These are phyloP conservation scores for Apiotrichum mycotoxinovorans DNA, from an alignment of 1,284 basidiomycete species.

Conservation along the genomic window DNA sequence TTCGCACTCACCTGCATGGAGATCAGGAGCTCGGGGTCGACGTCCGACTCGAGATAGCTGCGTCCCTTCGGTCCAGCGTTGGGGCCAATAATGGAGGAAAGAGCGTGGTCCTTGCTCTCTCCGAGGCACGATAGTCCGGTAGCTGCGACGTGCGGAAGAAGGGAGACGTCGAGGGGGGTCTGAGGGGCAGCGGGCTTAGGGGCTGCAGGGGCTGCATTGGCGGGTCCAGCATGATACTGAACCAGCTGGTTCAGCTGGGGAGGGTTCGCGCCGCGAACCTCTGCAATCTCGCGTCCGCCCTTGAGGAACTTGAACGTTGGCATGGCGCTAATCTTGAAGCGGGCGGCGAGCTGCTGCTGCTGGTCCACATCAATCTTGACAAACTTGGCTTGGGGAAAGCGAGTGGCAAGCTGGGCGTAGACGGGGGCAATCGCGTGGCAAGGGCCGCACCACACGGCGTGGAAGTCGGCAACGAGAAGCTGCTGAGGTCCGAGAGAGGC, in stretches of 20 bases:
- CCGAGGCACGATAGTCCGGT: constrained; percentile 66
- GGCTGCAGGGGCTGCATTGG: constrained; percentile 6
- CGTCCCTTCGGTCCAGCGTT: constrained; percentile 52
- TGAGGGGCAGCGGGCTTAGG: constrained; percentile 9
- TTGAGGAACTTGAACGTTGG: constrained; percentile 55
- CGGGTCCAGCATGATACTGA: constrained; percentile 41
- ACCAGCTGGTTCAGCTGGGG: constrained; percentile 42
- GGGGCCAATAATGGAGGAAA: constrained; percentile 59
- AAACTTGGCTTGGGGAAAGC: constrained; percentile 20
- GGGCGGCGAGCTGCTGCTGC: constrained; percentile 44
- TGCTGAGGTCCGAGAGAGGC: constrained; percentile 30
- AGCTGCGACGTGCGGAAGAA: constrained; percentile 40
- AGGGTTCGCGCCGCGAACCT: constrained; percentile 47
- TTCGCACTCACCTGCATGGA: constrained; percentile 60
- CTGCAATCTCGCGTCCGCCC: constrained; percentile 45
- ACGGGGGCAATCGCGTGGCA: constrained; percentile 50
- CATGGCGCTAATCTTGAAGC: constrained; percentile 52
- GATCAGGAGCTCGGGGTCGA: constrained; percentile 68
- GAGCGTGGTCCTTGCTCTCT: constrained; percentile 60
- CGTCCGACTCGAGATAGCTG: constrained; percentile 72
- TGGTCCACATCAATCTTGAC: constrained; percentile 52
- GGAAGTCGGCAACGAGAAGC: constrained; percentile 43
- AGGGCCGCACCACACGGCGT: constrained; percentile 46
- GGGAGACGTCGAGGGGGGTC: constrained; percentile 29
- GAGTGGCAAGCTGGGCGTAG: constrained; percentile 36